phyloP scores from a whole-genome alignment of 331 rosid genomes.

The Spiraea crenata region DNA sequence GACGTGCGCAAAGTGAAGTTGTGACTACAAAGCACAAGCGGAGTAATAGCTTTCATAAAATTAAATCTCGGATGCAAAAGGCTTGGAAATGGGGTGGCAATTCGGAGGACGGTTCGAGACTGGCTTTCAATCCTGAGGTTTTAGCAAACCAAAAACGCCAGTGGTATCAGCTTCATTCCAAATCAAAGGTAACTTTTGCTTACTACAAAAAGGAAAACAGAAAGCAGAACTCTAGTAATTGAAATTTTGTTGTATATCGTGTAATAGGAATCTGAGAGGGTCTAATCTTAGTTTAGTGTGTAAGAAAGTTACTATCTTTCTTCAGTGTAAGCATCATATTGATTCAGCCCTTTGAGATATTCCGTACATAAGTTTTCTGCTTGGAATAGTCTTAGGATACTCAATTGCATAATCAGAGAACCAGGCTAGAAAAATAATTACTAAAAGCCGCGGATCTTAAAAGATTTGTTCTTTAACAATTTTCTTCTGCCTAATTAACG shows the following conservation, averaged over 20 bases:
- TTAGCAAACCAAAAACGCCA: conserved; percentile 91
- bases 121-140: conserved; percentile 76
- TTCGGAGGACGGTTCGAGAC: conserved; percentile 34
- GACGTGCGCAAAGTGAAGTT: conserved; percentile 68
- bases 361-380: background rate
- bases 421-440: background rate
- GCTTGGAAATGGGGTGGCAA: conserved; percentile 69
- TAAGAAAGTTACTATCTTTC: background rate
- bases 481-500: conserved; percentile 25
- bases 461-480: background rate
- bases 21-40: conserved; percentile 33
- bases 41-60: conserved; percentile 56
- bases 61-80: conserved; percentile 62
- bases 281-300: background rate
- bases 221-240: background rate
- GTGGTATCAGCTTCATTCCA: conserved; percentile 95
- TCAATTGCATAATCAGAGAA: background rate
- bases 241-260: background rate
- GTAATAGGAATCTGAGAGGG: background rate
- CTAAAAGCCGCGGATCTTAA: background rate
- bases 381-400: background rate
- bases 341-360: background rate
- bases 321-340: background rate
- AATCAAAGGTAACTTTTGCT: conserved; percentile 48
- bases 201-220: conserved; percentile 1